A percentile compares a stretch with the other conserved stretches of the same genome.
These are phyloP conservation scores for Tolypocladium nubicola DNA, from an alignment of 2,329 filamentous ascomycete species.

Conservation along the genomic window DNA sequence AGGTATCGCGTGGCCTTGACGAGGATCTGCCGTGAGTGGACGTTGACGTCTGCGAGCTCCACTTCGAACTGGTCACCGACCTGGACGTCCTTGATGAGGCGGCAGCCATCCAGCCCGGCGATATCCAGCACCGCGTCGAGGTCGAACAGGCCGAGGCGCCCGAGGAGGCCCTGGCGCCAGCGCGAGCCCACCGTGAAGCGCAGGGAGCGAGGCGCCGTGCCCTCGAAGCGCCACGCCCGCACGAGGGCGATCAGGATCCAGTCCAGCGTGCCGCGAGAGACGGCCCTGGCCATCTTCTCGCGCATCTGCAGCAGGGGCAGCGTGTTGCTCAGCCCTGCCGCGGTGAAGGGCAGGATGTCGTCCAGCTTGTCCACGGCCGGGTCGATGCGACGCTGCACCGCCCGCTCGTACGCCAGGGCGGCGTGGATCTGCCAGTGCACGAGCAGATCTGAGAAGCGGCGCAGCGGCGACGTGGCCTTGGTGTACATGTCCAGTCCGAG, in stretches of 20 bases:
- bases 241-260: conserved; percentile 51
- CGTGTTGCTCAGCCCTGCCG: conserved; percentile 27
- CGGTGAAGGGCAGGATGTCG: conserved; percentile 35
- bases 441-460: conserved; percentile 51
- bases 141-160: conserved; percentile 41
- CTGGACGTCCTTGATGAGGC: conserved; percentile 30
- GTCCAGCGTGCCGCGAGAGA: conserved; percentile 33
- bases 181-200: conserved; percentile 33
- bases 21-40: conserved; percentile 31
- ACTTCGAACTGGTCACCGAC: conserved; percentile 46
- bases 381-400: conserved; percentile 14
- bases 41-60: conserved; percentile 42
- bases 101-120: conserved; percentile 24
- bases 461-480: conserved; percentile 56
- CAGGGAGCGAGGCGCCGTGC: conserved; percentile 35
- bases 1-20: conserved; percentile 32
- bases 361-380: conserved; percentile 15
- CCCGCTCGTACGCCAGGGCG: conserved; percentile 37
- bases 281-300: conserved; percentile 36
- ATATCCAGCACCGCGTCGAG: conserved; percentile 30
- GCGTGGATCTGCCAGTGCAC: conserved; percentile 58
- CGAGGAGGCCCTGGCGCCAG: conserved; percentile 22
- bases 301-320: conserved; percentile 41
- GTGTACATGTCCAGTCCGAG: conserved; percentile 51
- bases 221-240: conserved; percentile 48